Evolutionary conservation across 371 early-diverging fungal genomes (phyloP), one percentile per base, ranked within the genome.

Genomic region (Apophysomyces sp.): DNA sequence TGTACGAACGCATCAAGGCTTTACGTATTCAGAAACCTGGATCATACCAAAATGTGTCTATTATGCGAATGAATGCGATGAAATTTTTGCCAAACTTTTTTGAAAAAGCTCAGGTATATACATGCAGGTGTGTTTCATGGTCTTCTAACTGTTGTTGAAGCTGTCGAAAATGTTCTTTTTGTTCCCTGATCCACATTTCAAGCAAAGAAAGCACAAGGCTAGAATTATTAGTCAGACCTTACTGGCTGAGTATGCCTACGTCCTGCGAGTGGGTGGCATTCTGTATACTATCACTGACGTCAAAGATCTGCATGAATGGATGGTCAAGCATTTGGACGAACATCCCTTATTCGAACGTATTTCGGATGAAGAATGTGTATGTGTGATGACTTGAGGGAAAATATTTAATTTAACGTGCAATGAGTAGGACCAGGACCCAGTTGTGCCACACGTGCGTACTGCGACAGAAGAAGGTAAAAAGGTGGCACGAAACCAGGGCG

Each of bases 141-240:
- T 18, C 21, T n/a, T 21, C 21, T 12, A 39, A 29, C 12, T 1
- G 28, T 4, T 28, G n/a, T 2, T 32, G 8, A 24, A 94, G 87
- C 83, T 99, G 40, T 85, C 91, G 34, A 99, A 99, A 79, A 87
- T 99, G 73, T 99, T 99, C 73, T 95, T 99, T 75, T 85, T 99
- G 67, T 94, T 94, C 68, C 96, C 98, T 52, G 99, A 99, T 80
- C 99, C 99, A 26, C 99, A 99, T 71, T 99, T 99, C 77, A 99
- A 99, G 76, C 98, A 96, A 72, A 88, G 94, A 76, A 99, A 99
- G 81, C 98, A 99, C 80, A 99, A 99, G 86, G 97, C 96, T 1
- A 85, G 99, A 55, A 98, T 99, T 63, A 93, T 99, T 62, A 95
- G 83, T 65, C 83, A 71, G 44, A 93, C 90, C 4, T 80, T 99